Evolutionary conservation across 2,329 filamentous ascomycete genomes (phyloP).

Genomic region (Emericellopsis atlantica): DNA sequence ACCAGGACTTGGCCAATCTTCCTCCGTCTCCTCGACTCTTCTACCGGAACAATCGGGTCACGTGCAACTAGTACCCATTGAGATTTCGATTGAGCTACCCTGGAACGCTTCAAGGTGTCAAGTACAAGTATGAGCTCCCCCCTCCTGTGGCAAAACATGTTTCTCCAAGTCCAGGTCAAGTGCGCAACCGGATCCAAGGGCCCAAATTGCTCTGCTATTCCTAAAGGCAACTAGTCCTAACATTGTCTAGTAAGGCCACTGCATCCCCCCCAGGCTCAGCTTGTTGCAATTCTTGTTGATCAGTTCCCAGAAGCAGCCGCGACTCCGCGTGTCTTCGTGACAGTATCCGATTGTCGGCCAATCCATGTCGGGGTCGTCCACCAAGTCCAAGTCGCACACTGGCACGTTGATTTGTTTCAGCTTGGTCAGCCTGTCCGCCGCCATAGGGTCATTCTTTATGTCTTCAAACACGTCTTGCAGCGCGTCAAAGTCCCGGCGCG

Average conservation of each 20-base stretch:
- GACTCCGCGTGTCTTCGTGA: neutral
- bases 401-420: neutral
- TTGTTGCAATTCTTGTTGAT: neutral
- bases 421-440: neutral
- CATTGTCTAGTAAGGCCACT: neutral
- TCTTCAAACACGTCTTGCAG: neutral
- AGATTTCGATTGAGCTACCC: too few relatives aligned
- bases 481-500: neutral
- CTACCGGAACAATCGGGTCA: too few relatives aligned
- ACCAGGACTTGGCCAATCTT: too few relatives aligned
- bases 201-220: too few relatives aligned
- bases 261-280: neutral
- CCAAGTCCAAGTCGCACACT: neutral
- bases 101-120: too few relatives aligned
- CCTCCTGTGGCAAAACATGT: too few relatives aligned
- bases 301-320: neutral
- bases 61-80: too few relatives aligned
- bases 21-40: too few relatives aligned
- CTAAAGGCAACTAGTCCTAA: too few relatives aligned
- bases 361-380: neutral
- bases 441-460: neutral
- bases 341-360: neutral
- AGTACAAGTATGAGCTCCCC: too few relatives aligned
- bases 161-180: too few relatives aligned
- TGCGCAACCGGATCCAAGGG: too few relatives aligned